Base-by-base conservation (phyloP, 805 yeast genomes). In the Metschnikowia cubensis region DNA sequence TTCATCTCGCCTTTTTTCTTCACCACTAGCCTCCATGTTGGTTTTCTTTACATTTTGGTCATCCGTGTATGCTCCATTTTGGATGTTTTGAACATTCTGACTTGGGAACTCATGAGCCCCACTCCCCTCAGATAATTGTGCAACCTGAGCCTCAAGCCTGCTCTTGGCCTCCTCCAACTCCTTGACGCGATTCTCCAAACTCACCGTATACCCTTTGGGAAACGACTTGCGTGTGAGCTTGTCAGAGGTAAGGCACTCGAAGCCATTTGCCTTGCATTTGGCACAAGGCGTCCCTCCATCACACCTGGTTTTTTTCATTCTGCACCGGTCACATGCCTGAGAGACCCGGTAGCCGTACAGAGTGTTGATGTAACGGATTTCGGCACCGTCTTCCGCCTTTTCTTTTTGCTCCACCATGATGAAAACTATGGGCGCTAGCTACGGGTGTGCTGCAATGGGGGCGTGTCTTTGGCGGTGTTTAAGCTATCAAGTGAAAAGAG, bases 281-380 rank as follows among this genome's bases (percentile, higher is more conserved):
- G 82, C 73, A 62, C 95, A 87, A 1, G 90, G 90, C 2, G 80
- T 74, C 51, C 76, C 73, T 1, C 91, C 92, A 59, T 85, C 87
- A 66, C 94, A 87, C 55, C 83, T 82, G 54, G 85, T 84, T 66
- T 86, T 87, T 57, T 87, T 84, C 55, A 84, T 80, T 41, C 92
- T 72, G 59, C 94, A 87, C 33, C 94, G 70, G 64, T 87, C 94
- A 67, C 95, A 87, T 2, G 94, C 94, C 64, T 87, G 94, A 1
- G 86, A 79, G 2, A 84, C 83, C 53, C 92, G 53, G n/a, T 67
- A 59, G 0, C 77, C 76, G 5, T 66, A 52, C 3, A 68, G 67
- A 15, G 77, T 71, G 43, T 60, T 65, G 43, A 73, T 73, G 44
- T 72, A 59, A 51, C 71, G 47, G 13, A 42, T 20, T 4, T 34